Evolutionary conservation across 1,284 basidiomycete species (phyloP).

Genomic region (Vanrija sp.): DNA sequence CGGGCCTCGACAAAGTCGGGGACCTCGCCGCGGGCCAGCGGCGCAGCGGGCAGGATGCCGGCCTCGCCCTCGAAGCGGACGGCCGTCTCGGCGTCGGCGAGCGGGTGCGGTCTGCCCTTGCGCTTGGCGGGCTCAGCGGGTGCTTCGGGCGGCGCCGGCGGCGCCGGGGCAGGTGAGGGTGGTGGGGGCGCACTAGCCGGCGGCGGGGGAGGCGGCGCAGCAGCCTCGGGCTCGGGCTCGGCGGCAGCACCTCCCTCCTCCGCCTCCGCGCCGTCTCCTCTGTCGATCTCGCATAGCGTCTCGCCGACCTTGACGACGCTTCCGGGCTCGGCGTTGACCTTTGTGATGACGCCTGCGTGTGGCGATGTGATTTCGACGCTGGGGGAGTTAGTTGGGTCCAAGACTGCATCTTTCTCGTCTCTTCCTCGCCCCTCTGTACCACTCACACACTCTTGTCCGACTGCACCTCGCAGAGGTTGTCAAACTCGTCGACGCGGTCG

Average conservation of each 20-base stretch:
- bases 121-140: constrained; percentile 3
- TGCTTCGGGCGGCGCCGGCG: background rate
- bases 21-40: background rate
- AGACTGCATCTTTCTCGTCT: too few species aligned
- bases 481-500: constrained; percentile 68
- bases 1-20: constrained; percentile 16
- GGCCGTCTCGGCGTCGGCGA: constrained; percentile 17
- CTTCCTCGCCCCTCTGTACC: background rate
- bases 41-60: constrained; percentile 29
- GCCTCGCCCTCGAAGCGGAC: constrained; percentile 39
- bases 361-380: constrained; percentile 91
- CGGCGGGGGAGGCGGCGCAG: background rate
- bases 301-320: constrained; percentile 82
- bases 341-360: constrained; percentile 70
- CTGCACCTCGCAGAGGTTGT: constrained; percentile 86
- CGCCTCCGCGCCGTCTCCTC: constrained; percentile 17
- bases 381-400: too few species aligned
- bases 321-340: constrained; percentile 73
- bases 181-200: background rate
- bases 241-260: background rate
- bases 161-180: constrained; percentile 1
- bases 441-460: constrained; percentile 67
- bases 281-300: constrained; percentile 74
- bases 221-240: constrained; percentile 1
- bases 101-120: constrained; percentile 13